Evolutionary conservation across 2,329 filamentous ascomycete genomes (phyloP).

Genomic region (Bipolaris cookei): DNA sequence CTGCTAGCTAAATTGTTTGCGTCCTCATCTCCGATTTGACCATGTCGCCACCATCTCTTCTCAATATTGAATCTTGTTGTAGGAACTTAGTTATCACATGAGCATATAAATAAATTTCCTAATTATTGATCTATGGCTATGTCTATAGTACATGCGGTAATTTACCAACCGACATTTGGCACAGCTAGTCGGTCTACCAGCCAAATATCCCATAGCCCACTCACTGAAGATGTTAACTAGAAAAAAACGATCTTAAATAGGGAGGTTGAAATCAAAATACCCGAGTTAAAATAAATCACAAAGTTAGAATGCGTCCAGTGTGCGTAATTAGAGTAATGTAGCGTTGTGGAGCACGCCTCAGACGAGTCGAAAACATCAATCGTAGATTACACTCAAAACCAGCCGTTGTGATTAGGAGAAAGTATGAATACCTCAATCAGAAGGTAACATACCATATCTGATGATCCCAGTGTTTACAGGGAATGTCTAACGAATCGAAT

Average conservation of each 20-base stretch:
- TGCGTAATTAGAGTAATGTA: too few species aligned
- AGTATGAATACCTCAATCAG: too few species aligned
- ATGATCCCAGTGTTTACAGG: too few species aligned
- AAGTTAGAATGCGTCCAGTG: too few species aligned
- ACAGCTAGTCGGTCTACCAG: neutral
- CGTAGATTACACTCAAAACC: too few species aligned
- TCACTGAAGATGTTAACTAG: neutral
- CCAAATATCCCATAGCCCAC: neutral
- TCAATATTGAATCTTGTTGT: neutral
- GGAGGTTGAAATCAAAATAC: neutral
- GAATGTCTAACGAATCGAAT: too few species aligned
- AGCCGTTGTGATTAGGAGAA: too few species aligned
- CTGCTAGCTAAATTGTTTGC: neutral
- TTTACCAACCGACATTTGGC: neutral
- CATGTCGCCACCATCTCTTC: neutral
- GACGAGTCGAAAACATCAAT: too few species aligned
- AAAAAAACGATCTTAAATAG: neutral
- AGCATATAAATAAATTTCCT: neutral
- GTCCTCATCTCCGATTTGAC: neutral
- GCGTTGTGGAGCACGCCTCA: too few species aligned
- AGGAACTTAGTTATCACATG: neutral
- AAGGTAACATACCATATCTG: too few species aligned
- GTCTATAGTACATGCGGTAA: too few species aligned
- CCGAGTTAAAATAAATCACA: neutral
- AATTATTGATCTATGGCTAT: too few species aligned